Conservation (phyloP, 2,329 filamentous ascomycete species). For the Sporothrix brunneoviolacea region DNA sequence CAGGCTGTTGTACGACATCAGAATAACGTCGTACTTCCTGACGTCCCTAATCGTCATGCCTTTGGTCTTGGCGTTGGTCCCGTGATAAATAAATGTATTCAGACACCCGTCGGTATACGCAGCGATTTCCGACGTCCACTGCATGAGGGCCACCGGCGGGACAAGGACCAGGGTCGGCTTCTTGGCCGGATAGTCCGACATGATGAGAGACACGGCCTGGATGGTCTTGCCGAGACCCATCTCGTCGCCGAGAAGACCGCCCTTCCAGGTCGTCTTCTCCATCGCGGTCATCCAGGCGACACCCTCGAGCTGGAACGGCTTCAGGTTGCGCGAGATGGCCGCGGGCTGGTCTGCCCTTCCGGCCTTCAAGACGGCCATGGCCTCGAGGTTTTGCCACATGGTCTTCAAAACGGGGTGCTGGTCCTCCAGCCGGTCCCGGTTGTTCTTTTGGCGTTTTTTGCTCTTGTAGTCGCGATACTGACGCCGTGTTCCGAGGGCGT, state of each 20-base stretch:
- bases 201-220: conserved; percentile 93
- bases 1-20: conserved; percentile 91
- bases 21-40: conserved; percentile 82
- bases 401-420: conserved; percentile 72
- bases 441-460: conserved; percentile 28
- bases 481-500: conserved; percentile 26
- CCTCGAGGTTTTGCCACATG: conserved; percentile 77
- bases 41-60: conserved; percentile 66
- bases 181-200: conserved; percentile 89
- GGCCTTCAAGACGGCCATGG: conserved; percentile 58
- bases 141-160: conserved; percentile 89
- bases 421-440: conserved; percentile 62
- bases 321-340: conserved; percentile 75
- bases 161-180: conserved; percentile 81
- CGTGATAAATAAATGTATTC: conserved; percentile 86
- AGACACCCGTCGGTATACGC: conserved; percentile 80
- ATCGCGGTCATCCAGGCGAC: conserved; percentile 91
- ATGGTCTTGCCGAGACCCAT: conserved; percentile 99
- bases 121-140: conserved; percentile 80
- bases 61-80: conserved; percentile 78
- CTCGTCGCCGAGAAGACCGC: conserved; percentile 88
- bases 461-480: conserved; percentile 26
- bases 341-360: conserved; percentile 62
- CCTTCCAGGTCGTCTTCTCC: conserved; percentile 78
- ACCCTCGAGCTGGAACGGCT: conserved; percentile 90